Conservation (phyloP, 2,329 filamentous ascomycete species). For the Fusarium pseudoanthophilum region DNA sequence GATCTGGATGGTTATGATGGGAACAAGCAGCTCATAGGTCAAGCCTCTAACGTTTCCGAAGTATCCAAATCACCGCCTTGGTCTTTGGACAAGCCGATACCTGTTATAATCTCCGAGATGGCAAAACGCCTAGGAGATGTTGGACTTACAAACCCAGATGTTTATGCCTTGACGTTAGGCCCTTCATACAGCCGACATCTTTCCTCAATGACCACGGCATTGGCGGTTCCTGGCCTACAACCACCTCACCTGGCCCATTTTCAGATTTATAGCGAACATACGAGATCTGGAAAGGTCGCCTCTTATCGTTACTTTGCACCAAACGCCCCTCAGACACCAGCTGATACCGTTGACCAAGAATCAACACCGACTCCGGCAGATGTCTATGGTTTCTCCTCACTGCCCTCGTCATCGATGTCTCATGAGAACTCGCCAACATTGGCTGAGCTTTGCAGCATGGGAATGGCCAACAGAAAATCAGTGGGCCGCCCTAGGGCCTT, state of each 20-base stretch:
- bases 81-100: conserved; percentile 50
- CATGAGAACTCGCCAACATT: conserved; percentile 29
- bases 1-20: conserved; percentile 44
- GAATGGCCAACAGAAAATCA: conserved; percentile 35
- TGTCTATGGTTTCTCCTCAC: conserved; percentile 34
- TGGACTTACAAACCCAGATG: conserved; percentile 52
- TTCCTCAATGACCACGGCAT: conserved; percentile 51
- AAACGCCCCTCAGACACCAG: not conserved
- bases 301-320: conserved; percentile 49
- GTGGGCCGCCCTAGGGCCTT: conserved; percentile 43
- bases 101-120: conserved; percentile 46
- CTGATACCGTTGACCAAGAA: not conserved
- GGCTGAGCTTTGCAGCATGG: conserved; percentile 44
- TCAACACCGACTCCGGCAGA: not conserved
- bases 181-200: conserved; percentile 52
- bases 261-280: conserved; percentile 51
- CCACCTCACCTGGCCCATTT: conserved; percentile 49
- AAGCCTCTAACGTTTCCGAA: conserved; percentile 40
- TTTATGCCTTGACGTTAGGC: conserved; percentile 52
- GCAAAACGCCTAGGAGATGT: conserved; percentile 43
- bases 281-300: conserved; percentile 51
- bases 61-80: conserved; percentile 46
- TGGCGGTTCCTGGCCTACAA: conserved; percentile 48
- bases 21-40: conserved; percentile 32
- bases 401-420: conserved; percentile 4